These are phyloP conservation scores for Metarhizium brunneum DNA, from an alignment of 2,329 filamentous ascomycete genomes.

Conservation along the genomic window DNA sequence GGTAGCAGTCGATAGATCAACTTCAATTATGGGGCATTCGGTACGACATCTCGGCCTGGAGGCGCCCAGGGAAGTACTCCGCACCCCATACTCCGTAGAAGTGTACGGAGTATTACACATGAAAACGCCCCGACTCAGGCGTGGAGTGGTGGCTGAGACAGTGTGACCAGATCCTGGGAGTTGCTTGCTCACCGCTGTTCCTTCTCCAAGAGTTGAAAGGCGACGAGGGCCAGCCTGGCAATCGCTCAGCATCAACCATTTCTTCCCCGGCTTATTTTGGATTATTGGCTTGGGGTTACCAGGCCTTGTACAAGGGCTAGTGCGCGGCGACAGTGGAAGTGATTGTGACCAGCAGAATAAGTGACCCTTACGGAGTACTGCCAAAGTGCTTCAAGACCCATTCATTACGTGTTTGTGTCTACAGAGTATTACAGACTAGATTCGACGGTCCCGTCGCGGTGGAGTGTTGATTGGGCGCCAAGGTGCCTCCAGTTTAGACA, in stretches of 20 bases:
- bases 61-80: background rate
- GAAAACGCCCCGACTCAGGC: background rate
- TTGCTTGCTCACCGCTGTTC: conserved; percentile 6
- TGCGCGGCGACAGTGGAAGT: too few relatives aligned
- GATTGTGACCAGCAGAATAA: background rate
- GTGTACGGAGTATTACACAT: background rate
- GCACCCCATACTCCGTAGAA: background rate
- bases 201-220: background rate
- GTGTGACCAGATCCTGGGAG: background rate
- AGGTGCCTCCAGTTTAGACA: background rate
- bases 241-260: background rate
- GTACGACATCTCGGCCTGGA: too few relatives aligned
- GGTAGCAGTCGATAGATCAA: too few relatives aligned
- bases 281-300: too few relatives aligned
- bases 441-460: too few relatives aligned
- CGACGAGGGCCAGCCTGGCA: background rate
- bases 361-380: background rate
- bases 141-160: conserved; percentile 6
- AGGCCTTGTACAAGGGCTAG: too few relatives aligned
- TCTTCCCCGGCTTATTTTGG: too few relatives aligned
- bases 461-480: background rate
- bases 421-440: too few relatives aligned
- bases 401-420: too few relatives aligned
- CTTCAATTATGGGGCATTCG: too few relatives aligned
- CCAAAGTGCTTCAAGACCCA: too few relatives aligned